These are phyloP conservation scores for Silene latifolia DNA, from an alignment of 148 eudicot species.

Conservation along the genomic window DNA sequence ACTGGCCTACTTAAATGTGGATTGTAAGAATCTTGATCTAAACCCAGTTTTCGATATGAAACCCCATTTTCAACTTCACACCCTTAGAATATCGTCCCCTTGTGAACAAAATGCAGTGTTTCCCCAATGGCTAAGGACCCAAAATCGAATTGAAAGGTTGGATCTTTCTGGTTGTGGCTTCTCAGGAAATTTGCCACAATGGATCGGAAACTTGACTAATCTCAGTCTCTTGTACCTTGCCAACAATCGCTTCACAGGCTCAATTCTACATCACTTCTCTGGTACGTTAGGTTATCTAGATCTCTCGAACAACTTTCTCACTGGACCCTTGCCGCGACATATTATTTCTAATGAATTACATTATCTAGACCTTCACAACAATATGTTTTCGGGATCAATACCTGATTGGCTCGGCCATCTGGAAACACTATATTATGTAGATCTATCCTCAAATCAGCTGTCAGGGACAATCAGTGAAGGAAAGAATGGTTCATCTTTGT, in stretches of 20 bases:
- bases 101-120: neutral
- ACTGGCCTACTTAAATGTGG: neutral
- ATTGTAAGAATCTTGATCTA: neutral
- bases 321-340: neutral
- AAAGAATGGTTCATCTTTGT: neutral
- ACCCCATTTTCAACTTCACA: slow-evolving; percentile 1
- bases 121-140: neutral
- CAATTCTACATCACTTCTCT: neutral
- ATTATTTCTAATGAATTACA: neutral
- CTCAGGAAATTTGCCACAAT: slow-evolving; percentile 8
- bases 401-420: slow-evolving; percentile 3
- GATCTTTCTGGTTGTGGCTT: neutral
- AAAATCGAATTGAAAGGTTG: neutral
- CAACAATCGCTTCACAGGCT: neutral
- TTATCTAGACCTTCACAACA: neutral
- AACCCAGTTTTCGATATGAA: neutral
- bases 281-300: neutral
- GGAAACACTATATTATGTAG: neutral
- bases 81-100: neutral
- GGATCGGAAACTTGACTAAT: neutral
- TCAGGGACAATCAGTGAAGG: neutral
- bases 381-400: neutral
- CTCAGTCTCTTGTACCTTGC: neutral
- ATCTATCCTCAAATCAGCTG: neutral
- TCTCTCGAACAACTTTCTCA: slow-evolving; percentile 12